These are phyloP conservation scores for Phytophthora multivora DNA, from an alignment of 352 stramenopile species.

Conservation along the genomic window DNA sequence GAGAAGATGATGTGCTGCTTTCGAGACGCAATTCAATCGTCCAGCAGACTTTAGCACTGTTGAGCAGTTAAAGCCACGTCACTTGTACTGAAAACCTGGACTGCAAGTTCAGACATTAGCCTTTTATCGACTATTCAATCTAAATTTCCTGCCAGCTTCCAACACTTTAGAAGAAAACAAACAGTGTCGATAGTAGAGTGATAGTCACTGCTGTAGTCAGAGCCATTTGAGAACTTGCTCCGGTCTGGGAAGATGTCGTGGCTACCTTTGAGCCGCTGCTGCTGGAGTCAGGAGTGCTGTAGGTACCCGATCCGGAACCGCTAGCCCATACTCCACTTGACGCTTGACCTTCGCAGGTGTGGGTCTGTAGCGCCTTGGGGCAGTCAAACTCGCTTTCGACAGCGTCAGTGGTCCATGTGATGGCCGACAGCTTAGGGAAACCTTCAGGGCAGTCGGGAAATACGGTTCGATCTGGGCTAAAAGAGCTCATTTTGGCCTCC, in stretches of 20 bases:
- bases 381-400: constrained; percentile 23
- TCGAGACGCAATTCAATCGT: constrained; percentile 48
- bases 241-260: constrained; percentile 11
- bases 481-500: constrained; percentile 36
- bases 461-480: constrained; percentile 35
- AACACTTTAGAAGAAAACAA: constrained; percentile 11
- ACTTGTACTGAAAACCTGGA: constrained; percentile 2
- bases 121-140: constrained; percentile 3
- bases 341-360: constrained; percentile 42
- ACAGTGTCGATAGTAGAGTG: constrained; percentile 14
- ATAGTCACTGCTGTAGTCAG: constrained; percentile 6
- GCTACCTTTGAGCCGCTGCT: constrained; percentile 4
- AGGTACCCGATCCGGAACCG: constrained; percentile 12
- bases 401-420: constrained; percentile 38
- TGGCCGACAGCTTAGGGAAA: constrained; percentile 27
- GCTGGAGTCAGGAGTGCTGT: neutral
- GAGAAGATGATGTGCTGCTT: constrained; percentile 80
- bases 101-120: constrained; percentile 1
- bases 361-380: constrained; percentile 22
- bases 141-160: neutral
- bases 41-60: constrained; percentile 29
- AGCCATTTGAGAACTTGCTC: neutral
- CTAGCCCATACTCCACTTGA: constrained; percentile 51
- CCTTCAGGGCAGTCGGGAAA: constrained; percentile 29
- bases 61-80: neutral